These are phyloP conservation scores for Straminergon stramineum DNA, from an alignment of 225 moss, liverwort and hornwort genomes.

Conservation along the genomic window DNA sequence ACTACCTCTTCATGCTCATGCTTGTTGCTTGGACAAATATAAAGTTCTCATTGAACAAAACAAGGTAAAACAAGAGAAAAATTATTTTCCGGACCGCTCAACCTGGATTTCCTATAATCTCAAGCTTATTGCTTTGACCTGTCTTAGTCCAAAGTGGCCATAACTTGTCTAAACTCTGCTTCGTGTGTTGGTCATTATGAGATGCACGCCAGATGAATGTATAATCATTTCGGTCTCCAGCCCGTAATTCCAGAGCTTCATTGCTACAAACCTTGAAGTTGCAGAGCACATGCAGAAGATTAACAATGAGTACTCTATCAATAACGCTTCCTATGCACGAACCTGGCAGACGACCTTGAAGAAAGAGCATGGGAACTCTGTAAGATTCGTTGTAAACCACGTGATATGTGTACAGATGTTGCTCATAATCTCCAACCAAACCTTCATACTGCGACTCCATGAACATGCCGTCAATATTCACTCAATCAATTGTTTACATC, in stretches of 20 bases:
- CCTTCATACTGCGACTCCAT: conserved; percentile 13
- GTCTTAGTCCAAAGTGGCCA: neutral
- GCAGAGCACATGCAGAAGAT: neutral
- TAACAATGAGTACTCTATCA: neutral
- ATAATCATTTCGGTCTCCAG: neutral
- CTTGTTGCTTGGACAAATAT: neutral
- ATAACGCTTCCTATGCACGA: neutral
- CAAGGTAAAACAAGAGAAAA: neutral
- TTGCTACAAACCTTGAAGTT: neutral
- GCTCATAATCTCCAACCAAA: conserved; percentile 18
- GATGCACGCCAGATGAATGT: neutral
- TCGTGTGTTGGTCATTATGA: neutral
- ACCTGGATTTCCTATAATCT: neutral
- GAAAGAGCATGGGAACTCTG: conserved; percentile 68
- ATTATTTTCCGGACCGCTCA: neutral
- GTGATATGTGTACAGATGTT: conserved; percentile 62
- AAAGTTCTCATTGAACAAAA: neutral
- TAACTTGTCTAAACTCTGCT: neutral
- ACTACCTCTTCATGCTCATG: neutral
- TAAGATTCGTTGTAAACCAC: conserved; percentile 89
- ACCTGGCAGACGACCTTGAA: conserved; percentile 63
- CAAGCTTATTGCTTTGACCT: neutral
- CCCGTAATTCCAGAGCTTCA: neutral
- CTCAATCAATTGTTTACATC: neutral
- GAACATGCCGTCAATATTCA: neutral